Evolutionary conservation across 2,329 filamentous ascomycete genomes (phyloP).

Genomic region (Fusarium neocosmosporiellum): DNA sequence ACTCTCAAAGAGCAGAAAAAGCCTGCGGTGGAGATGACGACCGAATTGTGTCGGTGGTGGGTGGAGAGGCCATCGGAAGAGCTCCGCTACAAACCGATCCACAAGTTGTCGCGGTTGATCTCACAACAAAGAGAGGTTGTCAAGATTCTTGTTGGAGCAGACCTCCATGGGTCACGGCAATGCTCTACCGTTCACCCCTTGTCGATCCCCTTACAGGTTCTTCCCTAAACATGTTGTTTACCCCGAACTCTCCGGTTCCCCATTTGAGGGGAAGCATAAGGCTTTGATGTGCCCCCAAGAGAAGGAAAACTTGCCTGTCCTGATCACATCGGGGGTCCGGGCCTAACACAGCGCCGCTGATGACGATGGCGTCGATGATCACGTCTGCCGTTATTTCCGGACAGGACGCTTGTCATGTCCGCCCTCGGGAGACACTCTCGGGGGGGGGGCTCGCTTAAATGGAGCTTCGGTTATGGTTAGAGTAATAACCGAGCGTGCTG

Average conservation of each 20-base stretch:
- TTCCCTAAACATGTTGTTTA: conserved; percentile 3
- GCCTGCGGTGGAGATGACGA: conserved; percentile 22
- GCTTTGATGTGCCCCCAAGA: neutral
- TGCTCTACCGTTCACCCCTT: conserved; percentile 19
- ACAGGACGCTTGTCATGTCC: neutral
- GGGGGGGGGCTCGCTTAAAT: conserved; percentile 30
- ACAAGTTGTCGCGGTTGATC: conserved; percentile 6
- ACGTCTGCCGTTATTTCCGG: conserved; percentile 34
- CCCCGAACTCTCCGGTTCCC: neutral
- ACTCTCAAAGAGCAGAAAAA: conserved; percentile 4
- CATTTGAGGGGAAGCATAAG: conserved; percentile 39
- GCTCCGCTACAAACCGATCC: conserved; percentile 17
- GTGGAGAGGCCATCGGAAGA: conserved; percentile 28
- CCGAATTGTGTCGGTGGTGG: conserved; percentile 19
- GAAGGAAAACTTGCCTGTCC: neutral
- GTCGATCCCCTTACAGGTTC: conserved; percentile 22
- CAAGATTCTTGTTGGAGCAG: conserved; percentile 15
- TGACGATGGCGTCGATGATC: conserved; percentile 19
- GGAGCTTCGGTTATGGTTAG: conserved; percentile 30
- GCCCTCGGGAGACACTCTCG: conserved; percentile 14
- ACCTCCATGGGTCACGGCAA: conserved; percentile 21
- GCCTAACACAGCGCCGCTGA: conserved; percentile 8
- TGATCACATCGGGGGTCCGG: conserved; percentile 5
- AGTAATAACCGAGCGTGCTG: neutral
- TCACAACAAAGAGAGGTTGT: conserved; percentile 5